phyloP scores from a whole-genome alignment of 495 filamentous ascomycete species.

The Trichoderma reesei region DNA sequence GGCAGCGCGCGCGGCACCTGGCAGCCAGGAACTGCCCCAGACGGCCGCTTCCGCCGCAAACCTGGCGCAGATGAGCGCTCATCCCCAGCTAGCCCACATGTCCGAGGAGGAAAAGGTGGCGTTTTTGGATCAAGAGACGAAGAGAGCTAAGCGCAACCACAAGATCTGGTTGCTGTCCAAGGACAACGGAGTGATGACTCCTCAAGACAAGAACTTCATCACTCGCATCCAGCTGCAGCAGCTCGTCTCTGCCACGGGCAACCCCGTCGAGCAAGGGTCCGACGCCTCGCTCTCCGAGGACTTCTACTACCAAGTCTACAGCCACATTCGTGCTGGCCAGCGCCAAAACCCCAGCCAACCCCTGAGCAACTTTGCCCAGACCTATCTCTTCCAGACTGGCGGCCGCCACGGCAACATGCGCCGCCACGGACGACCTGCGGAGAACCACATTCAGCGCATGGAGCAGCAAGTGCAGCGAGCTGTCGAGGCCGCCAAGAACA shows the following conservation, averaged over 20 bases:
- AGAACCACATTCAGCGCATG: conserved; percentile 98
- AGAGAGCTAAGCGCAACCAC: conserved; percentile 92
- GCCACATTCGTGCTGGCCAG: conserved; percentile 79
- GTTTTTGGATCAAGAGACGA: conserved; percentile 83
- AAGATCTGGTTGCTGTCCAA: conserved; percentile 91
- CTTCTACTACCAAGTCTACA: conserved; percentile 98
- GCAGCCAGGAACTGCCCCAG: conserved; percentile 26
- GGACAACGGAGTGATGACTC: conserved; percentile 97
- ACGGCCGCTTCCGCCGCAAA: conserved; percentile 30
- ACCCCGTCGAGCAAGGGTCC: conserved; percentile 65
- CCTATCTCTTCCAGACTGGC: conserved; percentile 89
- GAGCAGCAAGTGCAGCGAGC: conserved; percentile 97
- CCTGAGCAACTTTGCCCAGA: conserved; percentile 91
- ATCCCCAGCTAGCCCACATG: conserved; percentile 68
- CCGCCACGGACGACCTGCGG: conserved; percentile 64
- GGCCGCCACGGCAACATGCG: conserved; percentile 61
- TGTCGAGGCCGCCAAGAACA: conserved; percentile 90
- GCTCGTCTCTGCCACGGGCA: conserved; percentile 82
- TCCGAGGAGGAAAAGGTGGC: conserved; percentile 68
- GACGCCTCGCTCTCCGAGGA: conserved; percentile 79
- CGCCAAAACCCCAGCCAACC: conserved; percentile 85
- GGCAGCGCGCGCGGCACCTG: conserved; percentile 21
- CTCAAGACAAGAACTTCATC: conserved; percentile 98
- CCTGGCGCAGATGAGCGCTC: conserved; percentile 40
- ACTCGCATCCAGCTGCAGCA: conserved; percentile 96